Conservation (phyloP, 208 protist genomes). For the Trichomonas gallinae region DNA sequence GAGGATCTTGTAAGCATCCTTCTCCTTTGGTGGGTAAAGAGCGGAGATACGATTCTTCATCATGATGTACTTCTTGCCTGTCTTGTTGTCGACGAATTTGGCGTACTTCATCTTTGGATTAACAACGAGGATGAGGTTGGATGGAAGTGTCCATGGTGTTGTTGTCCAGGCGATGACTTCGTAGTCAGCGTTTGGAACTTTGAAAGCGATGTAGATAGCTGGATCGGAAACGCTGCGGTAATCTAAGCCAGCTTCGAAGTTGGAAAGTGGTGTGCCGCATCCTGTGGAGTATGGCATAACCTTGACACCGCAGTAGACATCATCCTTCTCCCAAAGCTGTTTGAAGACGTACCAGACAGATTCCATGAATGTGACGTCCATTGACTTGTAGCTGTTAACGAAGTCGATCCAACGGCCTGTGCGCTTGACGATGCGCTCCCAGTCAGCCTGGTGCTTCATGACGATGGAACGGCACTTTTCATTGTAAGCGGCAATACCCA, state of each 20-base stretch:
- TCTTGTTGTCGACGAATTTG: constrained; percentile 34
- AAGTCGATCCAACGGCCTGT: constrained; percentile 98
- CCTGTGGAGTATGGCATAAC: constrained; percentile 48
- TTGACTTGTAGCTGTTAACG: constrained; percentile 97
- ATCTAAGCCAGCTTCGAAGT: constrained; percentile 96
- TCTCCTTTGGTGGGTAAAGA: background rate
- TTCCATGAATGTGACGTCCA: constrained; percentile 96
- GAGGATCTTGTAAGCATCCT: constrained; percentile 52
- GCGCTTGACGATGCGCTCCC: constrained; percentile 78
- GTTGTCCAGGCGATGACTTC: constrained; percentile 97
- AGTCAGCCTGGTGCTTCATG: constrained; percentile 90
- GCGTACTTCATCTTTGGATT: constrained; percentile 67
- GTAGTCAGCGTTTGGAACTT: constrained; percentile 53
- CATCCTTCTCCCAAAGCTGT: constrained; percentile 80
- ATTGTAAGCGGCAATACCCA: constrained; percentile 97
- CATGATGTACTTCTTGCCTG: constrained; percentile 46
- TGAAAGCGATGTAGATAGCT: constrained; percentile 69
- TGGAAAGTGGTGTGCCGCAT: constrained; percentile 94
- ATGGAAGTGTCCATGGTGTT: constrained; percentile 98
- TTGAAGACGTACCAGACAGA: constrained; percentile 99
- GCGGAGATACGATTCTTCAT: constrained; percentile 35
- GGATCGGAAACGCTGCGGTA: constrained; percentile 93
- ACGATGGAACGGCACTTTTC: constrained; percentile 88
- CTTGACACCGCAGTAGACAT: constrained; percentile 96
- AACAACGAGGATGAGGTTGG: constrained; percentile 94